Base-by-base conservation (phyloP, 2,329 filamentous ascomycete species). In the Erysiphe pulchra region DNA sequence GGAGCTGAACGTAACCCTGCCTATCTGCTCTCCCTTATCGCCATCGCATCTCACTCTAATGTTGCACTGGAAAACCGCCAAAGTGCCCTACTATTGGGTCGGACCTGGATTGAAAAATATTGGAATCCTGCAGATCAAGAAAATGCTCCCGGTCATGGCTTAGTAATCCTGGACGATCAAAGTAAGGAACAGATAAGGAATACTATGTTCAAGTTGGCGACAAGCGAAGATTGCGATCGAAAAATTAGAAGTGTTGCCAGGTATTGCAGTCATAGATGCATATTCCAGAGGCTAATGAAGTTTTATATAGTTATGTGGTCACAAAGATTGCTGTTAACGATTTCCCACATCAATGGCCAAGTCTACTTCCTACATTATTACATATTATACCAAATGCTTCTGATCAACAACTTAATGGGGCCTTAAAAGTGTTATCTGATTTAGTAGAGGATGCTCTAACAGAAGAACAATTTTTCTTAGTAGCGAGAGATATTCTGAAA, bases 331-430 rank as follows among this genome's bases (percentile, higher is more conserved):
- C 90, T 47, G 80, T 77, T 51, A 74, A 78, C 56, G 90, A 98
- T 64, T 95, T 92, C 58, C 90, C 90, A 45, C 84, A 94, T 49
- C 73, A 86, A 56, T 98, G 90, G 90, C 84, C 86, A n/a, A 73
- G 74, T 52, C 73, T 98, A 39, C 73, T 98, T 30, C 82, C 84
- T 18, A 73, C 75, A 32, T 68, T 95, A 38, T 71, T 98, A 49
- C 71, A 73, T 39, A 69, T 86, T 44, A 81, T 95, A 55, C 73
- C 79, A 46, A 71, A 68, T 45, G 84, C 82, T 49, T 75, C 68
- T 50, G 83, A 93, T 55, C 65, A 68, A 42, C 85, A 93, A 58
- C 66, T 94, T 44, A 85, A 94, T 59, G 90, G 90, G 45, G 82
- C 87, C 9, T 67, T 98, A 49, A 81, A 80, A 59, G 85, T 95